Conservation (phyloP, 2,329 filamentous ascomycete species). For the Scopulariopsis brevicaulis region DNA sequence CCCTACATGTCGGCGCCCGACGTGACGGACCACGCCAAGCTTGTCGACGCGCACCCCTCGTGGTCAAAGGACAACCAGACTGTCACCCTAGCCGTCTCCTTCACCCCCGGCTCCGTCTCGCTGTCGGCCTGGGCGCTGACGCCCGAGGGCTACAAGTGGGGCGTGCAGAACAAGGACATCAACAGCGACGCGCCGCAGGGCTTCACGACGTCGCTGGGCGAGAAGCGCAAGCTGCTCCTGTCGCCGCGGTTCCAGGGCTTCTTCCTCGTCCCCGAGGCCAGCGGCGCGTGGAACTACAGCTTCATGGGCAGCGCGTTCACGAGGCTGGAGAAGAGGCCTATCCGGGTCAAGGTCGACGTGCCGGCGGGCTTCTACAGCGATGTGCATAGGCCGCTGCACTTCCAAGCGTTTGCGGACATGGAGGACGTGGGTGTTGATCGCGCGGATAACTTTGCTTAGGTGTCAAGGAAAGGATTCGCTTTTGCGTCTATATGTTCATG, state of each 20-base stretch:
- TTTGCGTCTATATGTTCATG: neutral
- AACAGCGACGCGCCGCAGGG: constrained; percentile 89
- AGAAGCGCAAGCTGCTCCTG: constrained; percentile 88
- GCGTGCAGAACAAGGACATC: constrained; percentile 86
- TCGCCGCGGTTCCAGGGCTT: constrained; percentile 91
- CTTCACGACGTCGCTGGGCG: constrained; percentile 83
- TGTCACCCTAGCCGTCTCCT: constrained; percentile 88
- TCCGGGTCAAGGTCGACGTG: constrained; percentile 90
- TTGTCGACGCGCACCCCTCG: constrained; percentile 66
- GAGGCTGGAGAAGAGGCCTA: constrained; percentile 77
- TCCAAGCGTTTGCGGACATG: constrained; percentile 93
- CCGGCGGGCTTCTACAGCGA: constrained; percentile 86
- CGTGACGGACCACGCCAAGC: constrained; percentile 83
- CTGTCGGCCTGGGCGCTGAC: constrained; percentile 89
- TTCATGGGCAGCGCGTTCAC: constrained; percentile 91
- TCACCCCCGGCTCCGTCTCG: constrained; percentile 93
- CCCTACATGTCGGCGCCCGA: constrained; percentile 94
- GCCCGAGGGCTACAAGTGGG: constrained; percentile 91
- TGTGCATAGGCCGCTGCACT: constrained; percentile 84
- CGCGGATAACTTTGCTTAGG: constrained; percentile 82
- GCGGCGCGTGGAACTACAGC: constrained; percentile 88
- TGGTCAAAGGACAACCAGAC: constrained; percentile 79
- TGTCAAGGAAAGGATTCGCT: neutral
- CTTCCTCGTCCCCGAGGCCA: constrained; percentile 87
- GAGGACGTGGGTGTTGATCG: constrained; percentile 96